Base-by-base conservation (phyloP, 2,329 filamentous ascomycete species). In the Phialophora verrucosa region DNA sequence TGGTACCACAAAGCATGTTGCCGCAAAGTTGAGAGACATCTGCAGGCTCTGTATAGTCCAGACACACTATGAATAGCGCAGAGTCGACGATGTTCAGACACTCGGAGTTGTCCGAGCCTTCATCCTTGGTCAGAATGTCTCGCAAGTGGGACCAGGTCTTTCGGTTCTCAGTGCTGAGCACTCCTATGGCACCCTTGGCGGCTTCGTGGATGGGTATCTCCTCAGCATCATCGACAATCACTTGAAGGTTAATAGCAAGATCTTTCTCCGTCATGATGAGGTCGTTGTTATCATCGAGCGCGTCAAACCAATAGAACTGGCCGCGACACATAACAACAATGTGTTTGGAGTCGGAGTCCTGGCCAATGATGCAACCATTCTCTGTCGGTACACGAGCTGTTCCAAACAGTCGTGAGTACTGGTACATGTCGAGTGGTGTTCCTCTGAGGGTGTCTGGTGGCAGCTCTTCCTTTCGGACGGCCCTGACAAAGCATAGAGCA, bases 291-390 rank as follows among this genome's bases (percentile, higher is more conserved):
- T 94, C 90, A 73, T 99, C 95, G 20, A 99, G 83, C 1, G 97
- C 93, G 77, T 99, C 95, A 74, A 99, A 99, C 94, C 94, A 98
- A 79, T 99, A 99, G 75, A 98, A 93, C 72, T 99, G 95, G 1
- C 95, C 95, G 70, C 94, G 91, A 75, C 92, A 96, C 79, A 98
- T 85, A 51, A 98, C 92, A 10, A 97, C 91, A 44, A 99, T 84
- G 77, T 99, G 95, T 80, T 93, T 96, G 3, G 94, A 92, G n/a
- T 89, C 87, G 0, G 93, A 91, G 74, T 98, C 93, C 76, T 98
- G 93, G 70, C 93, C 93, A 74, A 99, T 98, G 73, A 97, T 91
- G 76, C 95, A 99, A 4, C 95, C 95, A 75, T 95, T 90, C 32
- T 96, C 92, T 0, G 94, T 98, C 0, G 95, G 95, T 8, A 99